Evolutionary conservation across 2,329 filamentous ascomycete genomes (phyloP).

Genomic region (Fusarium cyanostomum): DNA sequence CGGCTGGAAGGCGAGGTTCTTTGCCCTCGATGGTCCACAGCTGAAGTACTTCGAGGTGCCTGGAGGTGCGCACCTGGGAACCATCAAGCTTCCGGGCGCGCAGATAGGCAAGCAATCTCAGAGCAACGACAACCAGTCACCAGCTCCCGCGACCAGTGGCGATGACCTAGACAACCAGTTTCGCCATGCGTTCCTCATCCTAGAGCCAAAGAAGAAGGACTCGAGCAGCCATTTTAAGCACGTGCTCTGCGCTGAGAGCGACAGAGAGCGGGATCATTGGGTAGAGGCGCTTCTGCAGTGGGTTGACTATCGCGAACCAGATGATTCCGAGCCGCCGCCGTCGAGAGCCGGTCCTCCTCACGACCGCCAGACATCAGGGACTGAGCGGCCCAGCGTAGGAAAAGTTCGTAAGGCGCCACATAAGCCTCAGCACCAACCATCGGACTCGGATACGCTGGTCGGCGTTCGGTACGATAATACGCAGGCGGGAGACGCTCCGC

Average conservation of each 20-base stretch:
- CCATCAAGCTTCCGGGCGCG: slow-evolving; percentile 89
- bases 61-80: slow-evolving; percentile 88
- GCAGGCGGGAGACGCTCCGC: slow-evolving; percentile 62
- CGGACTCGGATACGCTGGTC: slow-evolving; percentile 60
- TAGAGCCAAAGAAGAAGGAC: slow-evolving; percentile 97
- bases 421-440: slow-evolving; percentile 49
- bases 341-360: slow-evolving; percentile 47
- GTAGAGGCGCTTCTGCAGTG: slow-evolving; percentile 89
- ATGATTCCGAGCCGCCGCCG: slow-evolving; percentile 54
- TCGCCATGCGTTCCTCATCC: slow-evolving; percentile 91
- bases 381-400: slow-evolving; percentile 34
- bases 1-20: slow-evolving; percentile 89
- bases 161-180: slow-evolving; percentile 94
- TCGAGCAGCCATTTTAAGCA: slow-evolving; percentile 88
- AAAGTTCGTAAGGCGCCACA: slow-evolving; percentile 48
- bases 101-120: slow-evolving; percentile 92
- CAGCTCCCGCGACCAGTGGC: slow-evolving; percentile 61
- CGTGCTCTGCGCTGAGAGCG: slow-evolving; percentile 94
- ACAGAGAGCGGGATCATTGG: slow-evolving; percentile 92
- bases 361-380: slow-evolving; percentile 52
- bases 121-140: slow-evolving; percentile 62
- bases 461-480: slow-evolving; percentile 68
- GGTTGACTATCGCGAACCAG: slow-evolving; percentile 77
- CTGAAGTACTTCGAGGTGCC: slow-evolving; percentile 93
- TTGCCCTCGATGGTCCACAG: slow-evolving; percentile 67